Conservation (phyloP, 495 filamentous ascomycete genomes). For the Tuber aestivum region DNA sequence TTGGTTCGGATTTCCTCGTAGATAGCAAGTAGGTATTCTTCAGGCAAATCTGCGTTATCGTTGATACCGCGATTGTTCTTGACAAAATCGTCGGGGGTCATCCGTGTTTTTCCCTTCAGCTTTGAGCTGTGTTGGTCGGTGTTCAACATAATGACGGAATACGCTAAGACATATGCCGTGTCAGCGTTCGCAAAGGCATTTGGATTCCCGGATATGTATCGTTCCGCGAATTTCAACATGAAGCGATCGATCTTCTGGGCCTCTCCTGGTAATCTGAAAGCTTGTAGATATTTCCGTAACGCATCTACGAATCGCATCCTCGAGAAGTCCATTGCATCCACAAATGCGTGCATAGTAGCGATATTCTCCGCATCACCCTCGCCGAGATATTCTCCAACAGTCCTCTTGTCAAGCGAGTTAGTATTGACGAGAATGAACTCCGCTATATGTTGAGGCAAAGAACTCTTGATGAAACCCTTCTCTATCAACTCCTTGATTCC, state of each 20-base stretch:
- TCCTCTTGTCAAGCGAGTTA: constrained; percentile 76
- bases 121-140: constrained; percentile 91
- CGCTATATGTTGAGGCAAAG: constrained; percentile 74
- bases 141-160: constrained; percentile 95
- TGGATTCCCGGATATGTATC: constrained; percentile 89
- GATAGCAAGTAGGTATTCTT: constrained; percentile 83
- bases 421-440: constrained; percentile 66
- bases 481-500: constrained; percentile 77
- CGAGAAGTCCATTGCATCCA: constrained; percentile 91
- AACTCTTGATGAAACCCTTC: constrained; percentile 76
- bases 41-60: constrained; percentile 84
- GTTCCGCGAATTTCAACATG: constrained; percentile 98
- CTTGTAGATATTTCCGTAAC: constrained; percentile 82
- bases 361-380: constrained; percentile 90
- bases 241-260: constrained; percentile 99
- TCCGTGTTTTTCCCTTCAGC: constrained; percentile 64
- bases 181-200: constrained; percentile 98
- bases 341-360: constrained; percentile 96
- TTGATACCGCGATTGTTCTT: constrained; percentile 99
- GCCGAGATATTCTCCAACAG: constrained; percentile 90
- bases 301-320: constrained; percentile 90
- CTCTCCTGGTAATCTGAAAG: constrained; percentile 91
- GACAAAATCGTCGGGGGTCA: constrained; percentile 96
- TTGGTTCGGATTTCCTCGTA: constrained; percentile 86
- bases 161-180: constrained; percentile 91